Evolutionary conservation across 2,329 filamentous ascomycete genomes (phyloP).

Genomic region (Hirsutella rhossiliensis): DNA sequence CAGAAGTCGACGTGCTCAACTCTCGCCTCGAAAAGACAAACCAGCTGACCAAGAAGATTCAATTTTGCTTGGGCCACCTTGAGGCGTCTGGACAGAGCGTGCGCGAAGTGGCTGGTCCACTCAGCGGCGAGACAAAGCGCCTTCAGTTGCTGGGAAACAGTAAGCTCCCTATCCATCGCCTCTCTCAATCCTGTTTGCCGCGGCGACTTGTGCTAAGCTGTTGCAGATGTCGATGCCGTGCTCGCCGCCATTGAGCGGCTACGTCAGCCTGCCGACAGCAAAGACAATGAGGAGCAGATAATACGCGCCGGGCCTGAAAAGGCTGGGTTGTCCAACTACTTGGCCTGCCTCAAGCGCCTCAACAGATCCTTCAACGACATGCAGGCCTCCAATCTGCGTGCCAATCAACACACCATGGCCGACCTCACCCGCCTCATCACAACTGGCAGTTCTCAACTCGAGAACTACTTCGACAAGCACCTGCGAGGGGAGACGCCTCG

Average conservation of each 20-base stretch:
- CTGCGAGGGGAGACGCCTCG: constrained; percentile 64
- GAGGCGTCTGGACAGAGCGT: constrained; percentile 85
- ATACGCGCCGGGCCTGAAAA: constrained; percentile 80
- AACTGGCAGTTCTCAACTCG: constrained; percentile 69
- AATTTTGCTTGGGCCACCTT: constrained; percentile 70
- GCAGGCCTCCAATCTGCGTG: constrained; percentile 78
- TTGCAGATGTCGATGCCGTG: constrained; percentile 69
- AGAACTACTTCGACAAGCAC: constrained; percentile 70
- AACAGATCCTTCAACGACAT: constrained; percentile 76
- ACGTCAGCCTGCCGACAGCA: constrained; percentile 83
- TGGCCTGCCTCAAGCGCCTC: constrained; percentile 80
- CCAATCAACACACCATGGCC: constrained; percentile 78
- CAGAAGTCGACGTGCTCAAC: constrained; percentile 59
- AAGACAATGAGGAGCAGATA: constrained; percentile 82
- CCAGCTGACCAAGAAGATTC: constrained; percentile 88
- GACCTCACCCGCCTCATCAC: constrained; percentile 70
- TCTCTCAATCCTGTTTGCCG: not conserved
- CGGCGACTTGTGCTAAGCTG: constrained; percentile 6
- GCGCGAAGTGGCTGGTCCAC: constrained; percentile 80
- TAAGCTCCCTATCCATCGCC: constrained; percentile 23
- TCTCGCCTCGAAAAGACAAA: constrained; percentile 82
- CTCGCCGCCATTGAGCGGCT: constrained; percentile 79
- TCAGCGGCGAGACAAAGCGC: constrained; percentile 83
- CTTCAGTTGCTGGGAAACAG: constrained; percentile 79
- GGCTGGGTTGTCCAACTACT: constrained; percentile 71